phyloP scores from a whole-genome alignment of 257 asterid species.

The Solanum infundibuliforme region DNA sequence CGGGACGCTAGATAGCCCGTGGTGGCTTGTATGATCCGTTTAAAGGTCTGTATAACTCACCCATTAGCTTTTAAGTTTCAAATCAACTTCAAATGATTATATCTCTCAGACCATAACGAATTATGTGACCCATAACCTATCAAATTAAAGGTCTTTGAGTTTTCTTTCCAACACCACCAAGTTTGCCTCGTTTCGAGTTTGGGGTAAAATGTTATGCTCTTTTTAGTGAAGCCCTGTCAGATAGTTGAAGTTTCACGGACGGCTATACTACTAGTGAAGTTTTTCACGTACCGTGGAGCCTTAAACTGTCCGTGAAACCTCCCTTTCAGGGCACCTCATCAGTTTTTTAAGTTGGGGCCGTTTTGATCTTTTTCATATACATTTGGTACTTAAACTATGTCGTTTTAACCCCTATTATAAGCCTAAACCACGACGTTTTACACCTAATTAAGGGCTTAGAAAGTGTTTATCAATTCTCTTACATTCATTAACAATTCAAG shows the following conservation, averaged over 20 bases:
- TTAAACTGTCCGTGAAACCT: too few relatives aligned
- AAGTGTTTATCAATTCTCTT: too few relatives aligned
- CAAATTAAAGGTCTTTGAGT: too few relatives aligned
- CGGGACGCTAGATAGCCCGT: background rate
- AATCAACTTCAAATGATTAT: too few relatives aligned
- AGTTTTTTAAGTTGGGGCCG: background rate
- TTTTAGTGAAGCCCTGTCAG: background rate
- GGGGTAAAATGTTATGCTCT: background rate
- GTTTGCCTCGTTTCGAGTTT: background rate
- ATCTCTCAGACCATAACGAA: too few relatives aligned
- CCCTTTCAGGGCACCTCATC: background rate
- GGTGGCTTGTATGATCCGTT: background rate
- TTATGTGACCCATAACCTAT: too few relatives aligned
- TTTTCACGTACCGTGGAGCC: background rate
- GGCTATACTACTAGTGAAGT: background rate
- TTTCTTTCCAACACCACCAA: too few relatives aligned
- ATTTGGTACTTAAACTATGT: too few relatives aligned
- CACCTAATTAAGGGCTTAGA: too few relatives aligned
- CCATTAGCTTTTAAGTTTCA: too few relatives aligned
- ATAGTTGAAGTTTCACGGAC: background rate
- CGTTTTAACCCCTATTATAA: too few relatives aligned
- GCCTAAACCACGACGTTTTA: background rate
- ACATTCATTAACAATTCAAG: too few relatives aligned
- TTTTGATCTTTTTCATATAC: background rate
- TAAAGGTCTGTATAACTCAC: background rate